These are phyloP conservation scores for Pythium dissotocum DNA, from an alignment of 352 stramenopile genomes.

Conservation along the genomic window DNA sequence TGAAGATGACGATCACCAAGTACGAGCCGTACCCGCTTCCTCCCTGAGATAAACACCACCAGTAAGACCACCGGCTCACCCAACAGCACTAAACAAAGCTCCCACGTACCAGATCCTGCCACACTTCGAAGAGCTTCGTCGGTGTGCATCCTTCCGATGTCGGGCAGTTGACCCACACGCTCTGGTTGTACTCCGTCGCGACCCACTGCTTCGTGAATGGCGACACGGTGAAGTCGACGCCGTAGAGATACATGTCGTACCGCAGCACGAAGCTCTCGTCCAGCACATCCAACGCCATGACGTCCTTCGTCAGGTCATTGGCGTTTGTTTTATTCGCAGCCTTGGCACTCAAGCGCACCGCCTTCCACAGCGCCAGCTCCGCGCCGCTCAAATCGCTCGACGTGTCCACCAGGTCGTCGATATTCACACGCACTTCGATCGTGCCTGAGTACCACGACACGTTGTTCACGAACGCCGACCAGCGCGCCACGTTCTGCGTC, in stretches of 20 bases:
- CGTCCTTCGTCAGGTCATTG: neutral
- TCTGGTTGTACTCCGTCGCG: conserved; percentile 69
- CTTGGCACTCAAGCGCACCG: conserved; percentile 1
- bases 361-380: conserved; percentile 18
- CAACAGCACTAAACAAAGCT: conserved; percentile 23
- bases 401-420: conserved; percentile 49
- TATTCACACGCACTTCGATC: conserved; percentile 57
- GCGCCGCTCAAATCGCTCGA: conserved; percentile 21
- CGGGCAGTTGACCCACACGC: conserved; percentile 71
- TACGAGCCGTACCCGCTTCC: conserved; percentile 67
- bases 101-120: conserved; percentile 59
- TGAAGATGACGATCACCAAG: conserved; percentile 57
- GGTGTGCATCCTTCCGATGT: conserved; percentile 41
- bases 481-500: conserved; percentile 46
- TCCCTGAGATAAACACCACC: conserved; percentile 35
- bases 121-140: conserved; percentile 67
- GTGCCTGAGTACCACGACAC: conserved; percentile 68
- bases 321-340: neutral
- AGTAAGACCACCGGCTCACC: neutral
- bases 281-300: conserved; percentile 28
- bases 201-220: conserved; percentile 51
- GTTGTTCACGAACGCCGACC: conserved; percentile 69
- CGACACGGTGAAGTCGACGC: conserved; percentile 43
- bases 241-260: conserved; percentile 74
- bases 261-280: conserved; percentile 61